These are phyloP conservation scores for Aspergillus funiculosus DNA, from an alignment of 495 filamentous ascomycete species.

Conservation along the genomic window DNA sequence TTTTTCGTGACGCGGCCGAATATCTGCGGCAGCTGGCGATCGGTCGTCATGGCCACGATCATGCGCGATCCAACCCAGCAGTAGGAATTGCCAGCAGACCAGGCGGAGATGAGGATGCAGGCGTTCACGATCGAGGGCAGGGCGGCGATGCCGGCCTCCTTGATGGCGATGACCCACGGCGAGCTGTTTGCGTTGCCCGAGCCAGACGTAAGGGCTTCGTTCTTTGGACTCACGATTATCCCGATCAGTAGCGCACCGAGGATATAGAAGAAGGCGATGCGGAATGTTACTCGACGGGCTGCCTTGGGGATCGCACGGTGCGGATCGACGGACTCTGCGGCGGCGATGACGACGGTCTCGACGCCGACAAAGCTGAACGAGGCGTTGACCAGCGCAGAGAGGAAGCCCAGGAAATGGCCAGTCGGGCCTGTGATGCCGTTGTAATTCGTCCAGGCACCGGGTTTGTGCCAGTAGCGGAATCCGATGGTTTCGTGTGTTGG, in stretches of 20 bases:
- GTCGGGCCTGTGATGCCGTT: conserved; percentile 24
- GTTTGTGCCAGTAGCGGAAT: conserved; percentile 64
- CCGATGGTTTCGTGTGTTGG: conserved; percentile 59
- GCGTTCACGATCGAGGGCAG: conserved; percentile 49
- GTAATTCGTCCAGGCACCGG: no score
- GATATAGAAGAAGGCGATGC: conserved; percentile 78
- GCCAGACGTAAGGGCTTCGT: neutral
- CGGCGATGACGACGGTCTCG: conserved; percentile 51
- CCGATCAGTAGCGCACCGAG: conserved; percentile 53
- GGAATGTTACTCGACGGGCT: conserved; percentile 76
- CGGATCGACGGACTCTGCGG: conserved; percentile 69
- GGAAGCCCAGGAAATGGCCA: conserved; percentile 44
- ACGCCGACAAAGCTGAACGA: conserved; percentile 54
- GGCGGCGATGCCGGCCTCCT: conserved; percentile 31
- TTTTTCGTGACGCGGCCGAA: conserved; percentile 53
- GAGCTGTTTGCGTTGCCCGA: conserved; percentile 37
- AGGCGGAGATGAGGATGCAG: conserved; percentile 40
- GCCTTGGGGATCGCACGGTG: conserved; percentile 71
- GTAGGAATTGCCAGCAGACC: conserved; percentile 44
- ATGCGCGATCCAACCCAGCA: conserved; percentile 43
- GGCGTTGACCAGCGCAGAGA: conserved; percentile 40
- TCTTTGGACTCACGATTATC: conserved; percentile 46
- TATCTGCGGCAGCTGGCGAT: conserved; percentile 36
- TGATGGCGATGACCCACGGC: conserved; percentile 50
- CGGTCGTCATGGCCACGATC: conserved; percentile 38